phyloP scores from a whole-genome alignment of 345 rosid species.

The Aegle marmelos region DNA sequence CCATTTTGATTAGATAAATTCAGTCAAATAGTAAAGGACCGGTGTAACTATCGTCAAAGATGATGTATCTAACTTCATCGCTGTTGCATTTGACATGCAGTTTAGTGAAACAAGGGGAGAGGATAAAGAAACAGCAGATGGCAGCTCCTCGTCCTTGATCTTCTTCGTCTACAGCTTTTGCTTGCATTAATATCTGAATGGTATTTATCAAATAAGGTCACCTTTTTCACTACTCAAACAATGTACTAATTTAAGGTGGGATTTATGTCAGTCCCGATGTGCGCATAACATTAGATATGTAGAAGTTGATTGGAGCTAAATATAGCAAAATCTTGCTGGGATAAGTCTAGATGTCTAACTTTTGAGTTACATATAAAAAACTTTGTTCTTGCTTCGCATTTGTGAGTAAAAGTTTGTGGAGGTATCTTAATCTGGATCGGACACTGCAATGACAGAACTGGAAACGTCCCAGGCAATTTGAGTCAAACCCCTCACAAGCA shows the following conservation, averaged over 20 bases:
- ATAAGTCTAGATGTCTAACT: too few species aligned
- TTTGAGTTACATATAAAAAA: neutral
- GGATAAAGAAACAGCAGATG: constrained; percentile 92
- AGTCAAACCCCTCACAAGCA: too few species aligned
- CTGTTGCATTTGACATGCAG: constrained; percentile 36
- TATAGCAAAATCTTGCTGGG: neutral
- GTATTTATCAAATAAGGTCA: neutral
- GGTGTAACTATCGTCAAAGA: neutral
- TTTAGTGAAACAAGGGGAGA: constrained; percentile 64
- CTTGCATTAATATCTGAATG: neutral
- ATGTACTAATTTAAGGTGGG: neutral
- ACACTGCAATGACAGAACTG: neutral
- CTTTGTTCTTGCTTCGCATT: neutral
- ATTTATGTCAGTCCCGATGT: neutral
- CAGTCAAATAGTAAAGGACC: neutral
- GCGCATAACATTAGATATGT: neutral
- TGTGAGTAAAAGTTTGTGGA: neutral
- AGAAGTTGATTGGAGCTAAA: neutral
- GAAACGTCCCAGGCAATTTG: neutral
- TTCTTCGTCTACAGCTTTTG: neutral
- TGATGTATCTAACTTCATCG: neutral
- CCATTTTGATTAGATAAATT: neutral
- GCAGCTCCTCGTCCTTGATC: constrained; percentile 84
- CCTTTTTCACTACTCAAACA: neutral
- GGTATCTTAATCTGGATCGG: neutral